Percentiles rank a stretch among this genome's conserved stretches.
These are phyloP conservation scores for Microcyclospora tardicrescens DNA, from an alignment of 2,329 filamentous ascomycete species.

Conservation along the genomic window DNA sequence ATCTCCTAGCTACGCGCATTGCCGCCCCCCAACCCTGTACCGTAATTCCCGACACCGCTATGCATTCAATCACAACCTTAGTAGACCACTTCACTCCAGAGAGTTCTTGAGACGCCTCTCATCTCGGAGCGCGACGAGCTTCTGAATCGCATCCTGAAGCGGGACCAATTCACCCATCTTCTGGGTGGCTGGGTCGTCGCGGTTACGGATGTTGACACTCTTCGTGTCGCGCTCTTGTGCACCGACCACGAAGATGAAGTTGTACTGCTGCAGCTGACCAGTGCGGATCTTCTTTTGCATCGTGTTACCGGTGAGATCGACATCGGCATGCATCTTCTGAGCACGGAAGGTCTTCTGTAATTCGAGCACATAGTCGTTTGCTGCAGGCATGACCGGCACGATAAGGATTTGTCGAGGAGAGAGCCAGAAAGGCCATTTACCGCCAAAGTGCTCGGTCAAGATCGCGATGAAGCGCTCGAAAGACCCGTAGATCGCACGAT, in stretches of 20 bases:
- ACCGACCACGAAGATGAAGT: conserved; percentile 65
- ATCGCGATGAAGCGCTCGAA: conserved; percentile 61
- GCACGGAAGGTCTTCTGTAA: conserved; percentile 53
- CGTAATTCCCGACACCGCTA: background rate
- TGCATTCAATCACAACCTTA: background rate
- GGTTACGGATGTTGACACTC: conserved; percentile 51
- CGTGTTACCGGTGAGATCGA: conserved; percentile 63
- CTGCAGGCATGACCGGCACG: conserved; percentile 61
- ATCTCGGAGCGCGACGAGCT: conserved; percentile 36
- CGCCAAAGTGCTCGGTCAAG: conserved; percentile 70
- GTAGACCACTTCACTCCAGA: background rate
- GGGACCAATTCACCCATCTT: conserved; percentile 49
- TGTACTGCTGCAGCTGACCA: conserved; percentile 68
- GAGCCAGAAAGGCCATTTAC: conserved; percentile 84
- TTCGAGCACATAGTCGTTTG: conserved; percentile 62
- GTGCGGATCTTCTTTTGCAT: conserved; percentile 83
- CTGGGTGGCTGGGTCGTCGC: conserved; percentile 50
- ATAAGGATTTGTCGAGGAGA: conserved; percentile 71
- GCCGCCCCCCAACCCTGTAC: background rate
- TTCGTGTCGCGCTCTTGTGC: conserved; percentile 47
- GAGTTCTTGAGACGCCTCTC: conserved; percentile 24
- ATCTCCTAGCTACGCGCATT: too few species aligned
- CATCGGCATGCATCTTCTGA: conserved; percentile 56
- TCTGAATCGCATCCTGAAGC: conserved; percentile 44
- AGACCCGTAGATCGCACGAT: conserved; percentile 65